Percentiles rank a stretch among this genome's conserved stretches.
These are phyloP conservation scores for Lachnellula arida DNA, from an alignment of 2,329 filamentous ascomycete species.

Conservation along the genomic window DNA sequence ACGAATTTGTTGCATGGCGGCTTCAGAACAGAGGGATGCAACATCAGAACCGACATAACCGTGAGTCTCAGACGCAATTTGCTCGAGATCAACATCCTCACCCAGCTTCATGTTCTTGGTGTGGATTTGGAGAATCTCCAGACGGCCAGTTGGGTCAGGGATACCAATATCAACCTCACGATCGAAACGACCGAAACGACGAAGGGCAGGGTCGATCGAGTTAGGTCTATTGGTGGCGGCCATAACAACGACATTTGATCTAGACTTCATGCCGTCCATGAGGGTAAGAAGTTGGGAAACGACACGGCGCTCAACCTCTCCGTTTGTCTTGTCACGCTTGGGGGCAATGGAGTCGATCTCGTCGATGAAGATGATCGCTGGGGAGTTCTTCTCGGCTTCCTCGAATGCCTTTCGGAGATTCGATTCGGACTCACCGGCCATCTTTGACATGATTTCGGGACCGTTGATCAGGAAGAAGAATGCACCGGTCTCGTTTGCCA, in stretches of 20 bases:
- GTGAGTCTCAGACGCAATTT: conserved; percentile 95
- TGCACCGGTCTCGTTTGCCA: conserved; percentile 96
- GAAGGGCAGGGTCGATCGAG: conserved; percentile 95
- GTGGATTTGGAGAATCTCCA: conserved; percentile 98
- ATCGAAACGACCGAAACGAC: conserved; percentile 97
- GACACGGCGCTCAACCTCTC: conserved; percentile 96
- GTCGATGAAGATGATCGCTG: conserved; percentile 98
- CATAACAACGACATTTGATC: conserved; percentile 98
- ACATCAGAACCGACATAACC: conserved; percentile 99
- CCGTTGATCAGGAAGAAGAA: conserved; percentile 99
- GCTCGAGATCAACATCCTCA: conserved; percentile 94
- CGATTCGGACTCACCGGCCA: conserved; percentile 98
- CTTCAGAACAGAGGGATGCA: conserved; percentile 96
- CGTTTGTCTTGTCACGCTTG: conserved; percentile 99
- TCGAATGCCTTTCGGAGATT: conserved; percentile 99
- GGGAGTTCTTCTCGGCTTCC: conserved; percentile 98
- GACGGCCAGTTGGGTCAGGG: conserved; percentile 93
- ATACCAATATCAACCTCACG: conserved; percentile 98
- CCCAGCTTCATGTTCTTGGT: conserved; percentile 99
- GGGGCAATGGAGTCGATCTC: conserved; percentile 99
- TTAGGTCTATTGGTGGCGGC: conserved; percentile 98
- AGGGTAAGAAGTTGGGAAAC: conserved; percentile 94
- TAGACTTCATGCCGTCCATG: conserved; percentile 99
- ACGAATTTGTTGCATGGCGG: conserved; percentile 99
- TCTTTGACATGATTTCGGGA: conserved; percentile 99